phyloP scores from a whole-genome alignment of 2,329 filamentous ascomycete genomes.

The Diplodia seriata region DNA sequence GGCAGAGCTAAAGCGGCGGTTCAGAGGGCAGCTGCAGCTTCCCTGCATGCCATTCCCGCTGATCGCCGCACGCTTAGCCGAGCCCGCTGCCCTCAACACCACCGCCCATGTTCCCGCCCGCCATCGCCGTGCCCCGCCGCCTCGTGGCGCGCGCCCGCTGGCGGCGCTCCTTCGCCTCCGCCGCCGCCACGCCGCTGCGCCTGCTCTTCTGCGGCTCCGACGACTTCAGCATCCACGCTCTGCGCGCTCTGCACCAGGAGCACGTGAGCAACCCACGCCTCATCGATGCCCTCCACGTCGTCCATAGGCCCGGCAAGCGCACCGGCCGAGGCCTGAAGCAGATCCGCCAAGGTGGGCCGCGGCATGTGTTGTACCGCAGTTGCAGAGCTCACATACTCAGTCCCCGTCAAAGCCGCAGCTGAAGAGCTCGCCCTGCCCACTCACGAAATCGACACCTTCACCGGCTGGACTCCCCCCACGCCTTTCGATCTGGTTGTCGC shows the following conservation, averaged over 20 bases:
- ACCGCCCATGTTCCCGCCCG: constrained; percentile 6
- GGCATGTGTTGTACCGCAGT: neutral
- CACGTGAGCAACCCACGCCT: constrained; percentile 48
- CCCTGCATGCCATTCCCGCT: constrained; percentile 2
- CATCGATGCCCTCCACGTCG: constrained; percentile 78
- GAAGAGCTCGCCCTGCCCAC: constrained; percentile 68
- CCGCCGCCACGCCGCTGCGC: constrained; percentile 64
- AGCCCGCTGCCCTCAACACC: constrained; percentile 11
- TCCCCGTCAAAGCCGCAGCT: constrained; percentile 72
- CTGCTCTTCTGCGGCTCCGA: constrained; percentile 97
- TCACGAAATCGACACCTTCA: constrained; percentile 83
- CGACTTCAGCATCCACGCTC: constrained; percentile 80
- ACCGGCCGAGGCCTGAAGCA: constrained; percentile 75
- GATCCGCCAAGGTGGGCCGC: constrained; percentile 66
- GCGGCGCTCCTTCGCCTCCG: constrained; percentile 33
- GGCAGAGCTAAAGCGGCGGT: neutral
- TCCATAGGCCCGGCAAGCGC: constrained; percentile 80
- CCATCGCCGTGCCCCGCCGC: neutral
- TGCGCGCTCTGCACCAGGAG: constrained; percentile 72
- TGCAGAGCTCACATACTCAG: constrained; percentile 52
- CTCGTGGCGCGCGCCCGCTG: neutral
- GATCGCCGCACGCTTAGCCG: constrained; percentile 16
- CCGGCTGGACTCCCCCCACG: constrained; percentile 66
- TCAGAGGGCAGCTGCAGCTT: neutral
- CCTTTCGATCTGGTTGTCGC: constrained; percentile 81